These are phyloP conservation scores for Spiromastix sp. DNA, from an alignment of 2,329 filamentous ascomycete genomes.

Conservation along the genomic window DNA sequence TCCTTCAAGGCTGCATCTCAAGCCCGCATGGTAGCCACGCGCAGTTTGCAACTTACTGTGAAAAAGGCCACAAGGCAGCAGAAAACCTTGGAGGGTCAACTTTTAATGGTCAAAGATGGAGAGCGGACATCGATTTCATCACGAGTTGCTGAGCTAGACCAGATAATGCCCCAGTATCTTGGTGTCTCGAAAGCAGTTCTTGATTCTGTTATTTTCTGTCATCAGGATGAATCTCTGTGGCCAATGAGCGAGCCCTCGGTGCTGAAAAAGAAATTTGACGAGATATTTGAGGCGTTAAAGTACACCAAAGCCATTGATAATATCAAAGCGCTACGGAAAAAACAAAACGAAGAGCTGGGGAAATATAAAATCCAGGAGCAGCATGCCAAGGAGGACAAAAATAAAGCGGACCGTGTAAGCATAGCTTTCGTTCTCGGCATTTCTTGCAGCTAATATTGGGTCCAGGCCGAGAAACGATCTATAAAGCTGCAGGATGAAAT, in stretches of 20 bases:
- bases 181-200: conserved; percentile 85
- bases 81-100: conserved; percentile 74
- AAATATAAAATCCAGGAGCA: conserved; percentile 65
- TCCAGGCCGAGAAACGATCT: conserved; percentile 50
- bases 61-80: conserved; percentile 67
- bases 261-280: conserved; percentile 90
- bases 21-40: conserved; percentile 68
- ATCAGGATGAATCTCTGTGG: conserved; percentile 96
- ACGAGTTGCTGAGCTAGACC: conserved; percentile 69
- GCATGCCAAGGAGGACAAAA: conserved; percentile 73
- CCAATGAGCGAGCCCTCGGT: conserved; percentile 79
- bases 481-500: conserved; percentile 54
- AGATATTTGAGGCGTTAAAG: conserved; percentile 94
- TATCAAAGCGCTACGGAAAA: conserved; percentile 77
- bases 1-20: conserved; percentile 72
- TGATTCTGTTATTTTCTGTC: conserved; percentile 94
- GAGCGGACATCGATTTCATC: conserved; percentile 72
- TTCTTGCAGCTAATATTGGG: conserved; percentile 5
- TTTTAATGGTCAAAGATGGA: conserved; percentile 67
- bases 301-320: conserved; percentile 97
- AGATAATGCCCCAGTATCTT: conserved; percentile 72
- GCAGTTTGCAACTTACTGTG: conserved; percentile 75
- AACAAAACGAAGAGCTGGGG: conserved; percentile 63
- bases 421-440: conserved; percentile 9
- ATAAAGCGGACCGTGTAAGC: conserved; percentile 58